phyloP scores from a whole-genome alignment of 192 early-diverging fungal species.

The Cetraspora pellucida region DNA sequence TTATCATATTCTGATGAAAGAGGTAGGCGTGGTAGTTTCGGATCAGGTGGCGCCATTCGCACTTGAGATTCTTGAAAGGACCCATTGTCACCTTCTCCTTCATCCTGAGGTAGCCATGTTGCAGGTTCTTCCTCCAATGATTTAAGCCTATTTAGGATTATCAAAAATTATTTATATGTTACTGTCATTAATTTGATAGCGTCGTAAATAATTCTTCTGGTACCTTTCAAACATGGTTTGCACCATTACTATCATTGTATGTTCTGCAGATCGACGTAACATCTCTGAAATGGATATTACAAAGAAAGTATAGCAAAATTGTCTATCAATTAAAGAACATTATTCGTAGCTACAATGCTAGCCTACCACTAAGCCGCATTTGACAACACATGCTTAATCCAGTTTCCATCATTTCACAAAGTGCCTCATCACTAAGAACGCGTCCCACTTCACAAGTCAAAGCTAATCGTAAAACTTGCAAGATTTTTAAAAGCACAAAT shows the following conservation, averaged over 20 bases:
- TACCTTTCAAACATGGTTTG: constrained; percentile 78
- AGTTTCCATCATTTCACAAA: constrained; percentile 98
- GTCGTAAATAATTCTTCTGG: background rate
- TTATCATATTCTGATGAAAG: background rate
- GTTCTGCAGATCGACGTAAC: constrained; percentile 73
- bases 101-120: background rate
- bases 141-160: constrained; percentile 40
- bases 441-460: constrained; percentile 71
- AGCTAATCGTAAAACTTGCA: constrained; percentile 77
- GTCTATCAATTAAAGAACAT: background rate
- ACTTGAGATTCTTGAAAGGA: constrained; percentile 16
- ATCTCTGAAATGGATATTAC: constrained; percentile 56
- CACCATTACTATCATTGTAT: constrained; percentile 75
- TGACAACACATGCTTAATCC: constrained; percentile 97
- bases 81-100: background rate
- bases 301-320: background rate
- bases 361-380: constrained; percentile 75
- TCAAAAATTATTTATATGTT: background rate
- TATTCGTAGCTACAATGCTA: background rate
- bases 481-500: constrained; percentile 87
- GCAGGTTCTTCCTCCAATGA: constrained; percentile 40
- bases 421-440: constrained; percentile 82
- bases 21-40: constrained; percentile 26
- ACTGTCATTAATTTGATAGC: background rate
- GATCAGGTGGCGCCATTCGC: constrained; percentile 31